Evolutionary conservation across 2,329 filamentous ascomycete genomes (phyloP).

Genomic region (Aspergillus brasiliensis): DNA sequence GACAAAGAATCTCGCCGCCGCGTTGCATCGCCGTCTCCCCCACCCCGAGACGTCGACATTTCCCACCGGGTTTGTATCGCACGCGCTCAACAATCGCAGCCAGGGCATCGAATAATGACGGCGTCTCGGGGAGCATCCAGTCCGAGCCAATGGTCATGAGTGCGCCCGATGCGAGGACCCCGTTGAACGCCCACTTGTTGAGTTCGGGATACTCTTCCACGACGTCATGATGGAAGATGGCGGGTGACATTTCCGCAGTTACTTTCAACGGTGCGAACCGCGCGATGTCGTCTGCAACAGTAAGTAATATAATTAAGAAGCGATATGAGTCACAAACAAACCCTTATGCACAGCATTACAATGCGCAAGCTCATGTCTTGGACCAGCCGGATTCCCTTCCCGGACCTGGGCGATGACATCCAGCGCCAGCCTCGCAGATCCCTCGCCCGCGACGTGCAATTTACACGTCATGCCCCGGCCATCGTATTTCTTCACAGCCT

Average conservation of each 20-base stretch:
- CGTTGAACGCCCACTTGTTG: constrained; percentile 21
- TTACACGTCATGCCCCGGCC: constrained; percentile 35
- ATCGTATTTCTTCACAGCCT: constrained; percentile 33
- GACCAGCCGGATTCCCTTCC: constrained; percentile 27
- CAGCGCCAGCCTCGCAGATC: constrained; percentile 32
- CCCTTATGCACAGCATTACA: constrained; percentile 31
- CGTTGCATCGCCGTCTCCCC: constrained; percentile 1
- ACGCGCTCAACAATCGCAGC: constrained; percentile 14
- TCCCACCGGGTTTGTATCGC: neutral
- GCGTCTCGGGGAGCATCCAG: constrained; percentile 16
- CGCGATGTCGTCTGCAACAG: constrained; percentile 28
- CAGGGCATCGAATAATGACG: constrained; percentile 12
- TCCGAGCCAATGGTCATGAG: constrained; percentile 37
- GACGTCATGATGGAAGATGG: constrained; percentile 10
- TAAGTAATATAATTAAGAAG: too few species aligned
- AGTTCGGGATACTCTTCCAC: constrained; percentile 18
- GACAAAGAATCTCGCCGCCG: constrained; percentile 17
- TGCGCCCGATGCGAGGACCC: constrained; percentile 27
- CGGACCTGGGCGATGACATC: constrained; percentile 32
- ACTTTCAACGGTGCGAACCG: constrained; percentile 32
- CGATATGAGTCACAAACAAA: too few species aligned
- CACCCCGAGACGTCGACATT: neutral
- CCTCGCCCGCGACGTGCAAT: constrained; percentile 36
- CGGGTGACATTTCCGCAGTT: constrained; percentile 36
- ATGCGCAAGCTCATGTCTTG: constrained; percentile 37